These are phyloP conservation scores for Eimeria praecox DNA, from an alignment of 169 alveolate species.

Conservation along the genomic window DNA sequence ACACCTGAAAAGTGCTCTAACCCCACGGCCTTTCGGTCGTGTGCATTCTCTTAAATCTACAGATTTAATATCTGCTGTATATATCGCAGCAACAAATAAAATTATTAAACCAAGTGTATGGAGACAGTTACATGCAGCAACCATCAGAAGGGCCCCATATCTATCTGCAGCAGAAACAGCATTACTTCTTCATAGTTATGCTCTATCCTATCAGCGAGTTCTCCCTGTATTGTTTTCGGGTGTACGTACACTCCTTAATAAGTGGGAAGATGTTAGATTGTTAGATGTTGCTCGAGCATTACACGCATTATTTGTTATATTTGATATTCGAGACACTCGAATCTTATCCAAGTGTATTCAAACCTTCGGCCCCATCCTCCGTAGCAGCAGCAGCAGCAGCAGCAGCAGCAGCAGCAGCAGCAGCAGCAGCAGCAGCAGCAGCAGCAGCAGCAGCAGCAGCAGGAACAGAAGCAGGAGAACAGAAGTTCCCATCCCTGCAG, in stretches of 20 bases:
- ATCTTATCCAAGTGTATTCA: constrained; percentile 1
- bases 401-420: not conserved
- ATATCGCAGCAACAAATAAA: not conserved
- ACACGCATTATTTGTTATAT: not conserved
- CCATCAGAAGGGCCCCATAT: constrained; percentile 18
- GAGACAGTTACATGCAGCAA: constrained; percentile 41
- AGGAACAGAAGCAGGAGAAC: not conserved
- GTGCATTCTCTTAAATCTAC: constrained; percentile 3
- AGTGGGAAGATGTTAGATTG: constrained; percentile 17
- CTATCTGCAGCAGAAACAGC: constrained; percentile 33
- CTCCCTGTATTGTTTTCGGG: constrained; percentile 12
- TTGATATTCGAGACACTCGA: not conserved
- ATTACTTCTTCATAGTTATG: constrained; percentile 30
- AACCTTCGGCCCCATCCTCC: constrained; percentile 38
- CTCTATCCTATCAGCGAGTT: not conserved
- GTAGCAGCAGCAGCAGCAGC: not conserved
- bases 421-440: not conserved
- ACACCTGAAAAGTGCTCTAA: not conserved
- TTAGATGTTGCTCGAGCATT: constrained; percentile 37
- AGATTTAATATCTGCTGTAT: not conserved
- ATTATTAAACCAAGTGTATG: not conserved
- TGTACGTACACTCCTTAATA: not conserved
- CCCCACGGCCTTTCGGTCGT: constrained; percentile 24
- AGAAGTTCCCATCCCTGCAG: not conserved
- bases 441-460: not conserved